phyloP scores from a whole-genome alignment of 2,329 filamentous ascomycete genomes.

The Paecilomyces formosus region DNA sequence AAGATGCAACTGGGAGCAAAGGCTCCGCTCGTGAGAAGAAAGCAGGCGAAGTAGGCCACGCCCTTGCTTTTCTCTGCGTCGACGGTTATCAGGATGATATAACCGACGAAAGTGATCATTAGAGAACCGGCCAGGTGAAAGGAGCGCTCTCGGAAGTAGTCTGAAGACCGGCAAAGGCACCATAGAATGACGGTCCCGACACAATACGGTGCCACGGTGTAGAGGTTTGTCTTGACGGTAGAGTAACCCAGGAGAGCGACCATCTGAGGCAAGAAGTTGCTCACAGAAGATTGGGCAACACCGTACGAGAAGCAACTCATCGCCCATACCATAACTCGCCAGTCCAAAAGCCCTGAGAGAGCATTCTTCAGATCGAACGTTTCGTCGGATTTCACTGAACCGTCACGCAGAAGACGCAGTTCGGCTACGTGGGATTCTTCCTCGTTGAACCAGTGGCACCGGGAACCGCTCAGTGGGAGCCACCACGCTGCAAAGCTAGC shows the following conservation, averaged over 20 bases:
- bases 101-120: conserved; percentile 8
- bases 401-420: conserved; percentile 2
- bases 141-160: conserved; percentile 13
- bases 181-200: conserved; percentile 7
- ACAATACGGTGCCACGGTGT: conserved; percentile 6
- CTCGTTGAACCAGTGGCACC: conserved; percentile 3
- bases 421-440: not conserved
- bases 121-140: conserved; percentile 9
- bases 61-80: conserved; percentile 4
- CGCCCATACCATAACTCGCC: not conserved
- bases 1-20: conserved; percentile 6
- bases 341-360: not conserved
- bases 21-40: conserved; percentile 5
- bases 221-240: conserved; percentile 14
- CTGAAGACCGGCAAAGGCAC: conserved; percentile 7
- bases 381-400: conserved; percentile 3
- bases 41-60: conserved; percentile 8
- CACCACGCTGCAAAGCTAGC: conserved; percentile 3
- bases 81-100: conserved; percentile 7
- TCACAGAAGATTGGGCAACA: conserved; percentile 2
- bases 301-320: conserved; percentile 5
- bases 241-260: conserved; percentile 9
- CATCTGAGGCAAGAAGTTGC: conserved; percentile 2
- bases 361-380: not conserved
- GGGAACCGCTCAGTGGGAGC: conserved; percentile 1